Evolutionary conservation across 805 yeast species (phyloP), one percentile per base, ranked within the genome.

Genomic region (Sugiyamaella smithiae): DNA sequence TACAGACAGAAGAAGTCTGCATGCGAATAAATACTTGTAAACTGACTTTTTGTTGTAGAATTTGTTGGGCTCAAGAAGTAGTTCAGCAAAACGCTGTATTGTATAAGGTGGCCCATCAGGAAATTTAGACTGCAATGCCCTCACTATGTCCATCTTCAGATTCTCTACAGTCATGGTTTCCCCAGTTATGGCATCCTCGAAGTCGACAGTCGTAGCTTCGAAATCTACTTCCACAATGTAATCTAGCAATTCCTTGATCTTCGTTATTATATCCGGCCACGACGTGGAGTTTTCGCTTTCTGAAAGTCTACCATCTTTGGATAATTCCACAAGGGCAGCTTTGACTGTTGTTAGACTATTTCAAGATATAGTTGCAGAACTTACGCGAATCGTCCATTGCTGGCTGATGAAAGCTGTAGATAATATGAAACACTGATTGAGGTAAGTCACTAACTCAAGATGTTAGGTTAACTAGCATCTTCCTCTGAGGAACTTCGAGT

Each of bases 1-100:
- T 14, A 65, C 67, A 6, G 52, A 20, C 22, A 66, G 43, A 3
- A 52, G 51, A 16, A 59, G 42, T 37, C 54, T 57, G 31, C 65
- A 31, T 6, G 69, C 69, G 12, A 54, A 47, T 19, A 63, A 43
- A 26, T 47, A 64, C 54, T 64, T 64, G 32, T 57, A 57, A 9
- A 59, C 48, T 29, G 43, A 41, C n/a, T 44, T 24, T n/a, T 45
- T 41, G 1, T 54, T 32, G 40, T 65, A 62, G 44, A 54, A 54
- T 40, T 49, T 46, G 22, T 48, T 48, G 6, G 70, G 68, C 4
- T 55, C 49, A 5, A 49, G 28, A 20, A 68, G 53, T 31, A 69
- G 57, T 49, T 69, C 74, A 4, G 67, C 65, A 24, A 69, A 38
- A 20, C 73, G 55, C 52, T 69, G 72, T 5, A 70, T 35, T 5